Percentiles rank a stretch among this genome's conserved stretches.
These are phyloP conservation scores for Vaccinium corymbosum DNA, from an alignment of 148 eudicot genomes.

Conservation along the genomic window DNA sequence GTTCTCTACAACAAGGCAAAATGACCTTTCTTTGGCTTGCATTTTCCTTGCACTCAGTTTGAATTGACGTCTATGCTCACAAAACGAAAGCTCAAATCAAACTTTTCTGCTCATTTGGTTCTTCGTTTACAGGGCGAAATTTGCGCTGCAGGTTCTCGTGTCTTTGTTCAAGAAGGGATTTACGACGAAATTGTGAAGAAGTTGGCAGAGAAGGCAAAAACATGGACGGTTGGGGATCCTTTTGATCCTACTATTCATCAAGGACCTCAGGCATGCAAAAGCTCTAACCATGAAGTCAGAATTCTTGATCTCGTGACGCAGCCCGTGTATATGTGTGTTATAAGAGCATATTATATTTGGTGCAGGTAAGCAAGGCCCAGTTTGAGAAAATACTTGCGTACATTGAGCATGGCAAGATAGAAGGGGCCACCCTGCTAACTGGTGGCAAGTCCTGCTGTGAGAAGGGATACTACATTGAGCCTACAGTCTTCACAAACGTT, in stretches of 20 bases:
- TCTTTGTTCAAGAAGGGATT: slow-evolving; percentile 86
- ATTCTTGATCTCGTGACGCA: slow-evolving; percentile 25
- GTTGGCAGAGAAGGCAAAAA: slow-evolving; percentile 49
- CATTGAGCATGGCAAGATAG: slow-evolving; percentile 68
- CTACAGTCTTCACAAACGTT: slow-evolving; percentile 74
- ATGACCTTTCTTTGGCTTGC: not conserved
- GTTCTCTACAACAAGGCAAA: slow-evolving; percentile 56
- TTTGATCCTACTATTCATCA: slow-evolving; percentile 62
- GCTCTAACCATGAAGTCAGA: not conserved
- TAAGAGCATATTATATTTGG: not conserved
- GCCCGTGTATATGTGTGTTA: slow-evolving; percentile 3
- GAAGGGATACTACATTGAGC: slow-evolving; percentile 74
- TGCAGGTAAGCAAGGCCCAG: slow-evolving; percentile 63
- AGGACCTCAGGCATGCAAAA: slow-evolving; percentile 70
- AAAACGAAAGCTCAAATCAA: not conserved
- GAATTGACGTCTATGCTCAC: not conserved
- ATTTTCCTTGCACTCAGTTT: not conserved
- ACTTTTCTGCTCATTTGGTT: not conserved
- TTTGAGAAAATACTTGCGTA: slow-evolving; percentile 60
- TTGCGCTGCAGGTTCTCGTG: slow-evolving; percentile 71
- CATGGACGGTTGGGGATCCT: slow-evolving; percentile 85
- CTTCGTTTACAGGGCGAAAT: slow-evolving; percentile 58
- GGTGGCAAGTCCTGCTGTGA: slow-evolving; percentile 59
- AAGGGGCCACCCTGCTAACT: slow-evolving; percentile 79
- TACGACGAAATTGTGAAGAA: slow-evolving; percentile 55